Evolutionary conservation across 345 rosid species (phyloP), one percentile per base, ranked within the genome.

Genomic region (Trapa incisa): DNA sequence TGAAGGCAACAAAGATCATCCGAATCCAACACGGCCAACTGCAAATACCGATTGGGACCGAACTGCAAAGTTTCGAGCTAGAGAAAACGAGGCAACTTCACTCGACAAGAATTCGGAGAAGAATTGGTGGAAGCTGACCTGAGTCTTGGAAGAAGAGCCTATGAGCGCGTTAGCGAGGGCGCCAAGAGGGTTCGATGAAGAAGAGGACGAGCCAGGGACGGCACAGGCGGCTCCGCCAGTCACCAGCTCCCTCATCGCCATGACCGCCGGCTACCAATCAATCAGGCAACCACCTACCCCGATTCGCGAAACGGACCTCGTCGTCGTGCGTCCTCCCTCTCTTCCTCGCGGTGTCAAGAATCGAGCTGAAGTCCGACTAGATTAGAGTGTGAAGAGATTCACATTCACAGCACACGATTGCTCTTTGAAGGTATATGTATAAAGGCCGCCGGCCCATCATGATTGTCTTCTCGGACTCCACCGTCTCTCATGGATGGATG

Each of bases 201-300:
- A 87, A 72, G 92, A 85, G 65, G 99, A 91, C 11, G 96, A 86
- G 38, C 97, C 98, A 0, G 98, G 96, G 73, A 87, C 96, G 0
- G 95, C 91, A 37, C 99, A 94, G 22, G 95, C 95, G 47, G 99
- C 97, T 63, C 96, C 99, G 48, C 99, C 97, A 2, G 85, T 72
- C n/a, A 87, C 96, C 5, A 94, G 81, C 67, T 94, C 99, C 64
- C 99, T 80, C 96, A 89, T 89, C 88, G 99, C 90, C 99, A 94
- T 94, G 56, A 10, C 63, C 63, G 48, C 63, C 38, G 63, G 37
- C 63, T 2, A 32, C 3, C 38, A 29, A 22, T 22, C 29, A 22
- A 22, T 22, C 29, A 22, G 63, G 37, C 63, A 3, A 32, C 3
- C 38, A 29, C 48, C 48, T 33, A 32, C 63, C 13, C 35, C 63